Evolutionary conservation across 2,329 filamentous ascomycete genomes (phyloP), one percentile per base, ranked within the genome.

Genomic region (Helminthosporium solani): DNA sequence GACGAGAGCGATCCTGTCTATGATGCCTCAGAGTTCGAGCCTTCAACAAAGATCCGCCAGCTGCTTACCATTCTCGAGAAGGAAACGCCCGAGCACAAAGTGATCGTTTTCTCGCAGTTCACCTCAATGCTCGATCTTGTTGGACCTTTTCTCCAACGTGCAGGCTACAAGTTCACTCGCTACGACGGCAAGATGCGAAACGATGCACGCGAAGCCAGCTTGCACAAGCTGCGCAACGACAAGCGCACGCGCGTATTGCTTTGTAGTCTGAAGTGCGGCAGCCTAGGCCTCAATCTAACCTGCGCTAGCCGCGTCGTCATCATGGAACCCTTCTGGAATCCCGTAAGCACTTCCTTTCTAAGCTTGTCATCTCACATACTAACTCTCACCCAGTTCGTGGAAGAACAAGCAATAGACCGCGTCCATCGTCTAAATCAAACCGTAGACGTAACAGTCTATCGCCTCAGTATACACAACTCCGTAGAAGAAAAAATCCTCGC

Each of bases 351-450:
- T 21, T 7, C 31, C 21, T n/a, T n/a, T 15, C 2, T 15, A 7
- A 20, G 2, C 34, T 57, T 39, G 12, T 46, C 18, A 40, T 3
- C 11, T 15, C 20, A 28, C 3, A 4, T 30, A 33, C 61, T 64
- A 52, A 62, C 44, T 23, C 2, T 7, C 15, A 15, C 2, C 8
- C 52, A 88, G 81, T 99, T 99, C 64, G 90, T 99, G 27, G 94
- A 99, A 75, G 94, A 99, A 70, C 94, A 99, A 77, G 94, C 94
- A 39, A 99, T 99, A 58, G 94, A 99, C 71, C 90, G 94, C 44
- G 94, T 99, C 20, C 94, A 99, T 68, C 90, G 94, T n/a, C 85
- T 99, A 42, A 97, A 95, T 33, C 94, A 99, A 72, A 96, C 90
- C 1, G 80, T 92, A 33, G 91, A 97, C 64, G 94, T 99, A 27